phyloP scores from a whole-genome alignment of 2,329 filamentous ascomycete genomes.

The Penicillium sp. region DNA sequence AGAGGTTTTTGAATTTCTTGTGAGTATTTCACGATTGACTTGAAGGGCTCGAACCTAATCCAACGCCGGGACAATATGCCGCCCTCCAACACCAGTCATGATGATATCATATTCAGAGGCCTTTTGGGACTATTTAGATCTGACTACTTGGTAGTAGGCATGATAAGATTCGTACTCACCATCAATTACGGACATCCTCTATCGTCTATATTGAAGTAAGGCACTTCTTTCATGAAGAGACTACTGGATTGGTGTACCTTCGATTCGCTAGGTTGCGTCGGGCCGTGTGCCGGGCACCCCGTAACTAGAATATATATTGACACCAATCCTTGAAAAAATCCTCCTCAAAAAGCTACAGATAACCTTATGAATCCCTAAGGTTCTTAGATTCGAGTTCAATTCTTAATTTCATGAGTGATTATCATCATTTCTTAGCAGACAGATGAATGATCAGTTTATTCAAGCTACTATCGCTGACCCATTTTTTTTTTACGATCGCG shows the following conservation, averaged over 20 bases:
- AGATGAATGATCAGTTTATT: neutral
- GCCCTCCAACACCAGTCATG: slow-evolving; percentile 7
- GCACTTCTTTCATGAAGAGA: neutral
- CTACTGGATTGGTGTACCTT: neutral
- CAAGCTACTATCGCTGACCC: neutral
- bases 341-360: too few relatives aligned
- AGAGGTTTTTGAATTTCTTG: neutral
- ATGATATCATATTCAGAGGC: slow-evolving; percentile 15
- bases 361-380: too few relatives aligned
- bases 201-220: neutral
- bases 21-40: neutral
- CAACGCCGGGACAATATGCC: neutral
- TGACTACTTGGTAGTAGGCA: neutral
- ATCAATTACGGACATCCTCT: neutral
- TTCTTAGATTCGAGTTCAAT: too few relatives aligned
- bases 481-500: neutral
- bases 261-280: neutral
- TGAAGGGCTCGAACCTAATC: neutral
- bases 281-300: neutral
- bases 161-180: too few relatives aligned
- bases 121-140: neutral
- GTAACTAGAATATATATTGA: neutral
- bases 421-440: neutral
- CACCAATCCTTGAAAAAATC: neutral
- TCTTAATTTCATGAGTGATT: neutral